Evolutionary conservation across 2,329 filamentous ascomycete genomes (phyloP), one percentile per base, ranked within the genome.

Genomic region (Lachnellula arida): DNA sequence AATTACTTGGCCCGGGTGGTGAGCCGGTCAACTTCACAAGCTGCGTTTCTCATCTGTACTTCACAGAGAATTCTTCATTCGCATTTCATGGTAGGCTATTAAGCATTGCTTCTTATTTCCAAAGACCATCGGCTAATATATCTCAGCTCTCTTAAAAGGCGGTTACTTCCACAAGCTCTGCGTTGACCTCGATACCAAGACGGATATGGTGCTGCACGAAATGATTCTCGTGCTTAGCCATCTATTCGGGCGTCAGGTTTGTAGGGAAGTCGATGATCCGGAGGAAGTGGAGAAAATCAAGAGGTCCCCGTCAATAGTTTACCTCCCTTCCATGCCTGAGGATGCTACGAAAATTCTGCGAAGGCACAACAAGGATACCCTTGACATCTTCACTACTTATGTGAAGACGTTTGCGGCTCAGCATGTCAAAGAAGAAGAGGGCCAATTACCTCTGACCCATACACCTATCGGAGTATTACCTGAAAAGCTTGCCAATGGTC

Each of bases 41-140:
- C 0, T 76, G 84, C 3, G 80, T 91, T 0, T 81, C 83, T 0
- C 87, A 91, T 70, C 73, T 93, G 1, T 91, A 91, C 72, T 91
- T 85, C 64, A 88, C 86, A 0, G 87, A 91, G 63, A 89, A 88
- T 63, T 82, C 85, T 0, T 83, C 82, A 5, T 91, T 92, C 66
- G 87, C 87, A 0, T 89, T 92, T 71, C 88, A 92, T 67, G 82
- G 67, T 68, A 66, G 58, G 59, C 14, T 19, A 43, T 51, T 15
- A 43, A n/a, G 9, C 15, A 7, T 32, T 32, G 28, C 9, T 34
- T 61, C 8, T 42, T 19, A 22, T 28, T 12, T 32, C 12, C 2
- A 25, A 32, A 12, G 28, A n/a, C n/a, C 11, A 32, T 39, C 14
- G 39, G 22, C 60, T 63, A 60, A 63, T 43, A 11, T 23, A n/a